phyloP scores from a whole-genome alignment of 805 yeast species.

The Cyberlindnera americana region DNA sequence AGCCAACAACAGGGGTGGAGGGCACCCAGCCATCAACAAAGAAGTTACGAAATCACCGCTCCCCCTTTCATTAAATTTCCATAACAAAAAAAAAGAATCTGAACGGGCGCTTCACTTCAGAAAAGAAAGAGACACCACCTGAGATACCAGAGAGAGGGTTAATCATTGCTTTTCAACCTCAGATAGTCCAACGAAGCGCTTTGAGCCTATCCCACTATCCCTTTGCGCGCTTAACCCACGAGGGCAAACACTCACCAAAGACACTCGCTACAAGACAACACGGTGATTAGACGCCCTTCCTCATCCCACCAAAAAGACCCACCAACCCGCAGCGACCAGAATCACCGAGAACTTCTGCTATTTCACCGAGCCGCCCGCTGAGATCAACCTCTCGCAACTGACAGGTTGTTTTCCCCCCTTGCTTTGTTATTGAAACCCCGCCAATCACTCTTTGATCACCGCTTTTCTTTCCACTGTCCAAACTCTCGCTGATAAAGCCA shows the following conservation, averaged over 20 bases:
- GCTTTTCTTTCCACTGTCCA: neutral
- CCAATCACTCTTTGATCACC: conserved; percentile 4
- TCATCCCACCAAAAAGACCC: too few relatives aligned
- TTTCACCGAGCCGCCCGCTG: neutral
- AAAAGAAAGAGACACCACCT: too few relatives aligned
- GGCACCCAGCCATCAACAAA: conserved; percentile 1
- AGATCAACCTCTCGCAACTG: neutral
- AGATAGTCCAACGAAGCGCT: too few relatives aligned
- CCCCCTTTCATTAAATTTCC: too few relatives aligned
- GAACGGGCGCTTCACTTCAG: neutral
- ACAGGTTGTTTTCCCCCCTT: neutral
- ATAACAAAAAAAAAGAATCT: neutral
- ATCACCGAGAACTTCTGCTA: neutral
- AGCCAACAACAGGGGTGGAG: neutral
- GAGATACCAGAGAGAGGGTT: too few relatives aligned
- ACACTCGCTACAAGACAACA: neutral
- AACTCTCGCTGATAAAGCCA: too few relatives aligned
- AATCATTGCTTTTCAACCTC: too few relatives aligned
- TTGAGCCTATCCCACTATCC: neutral
- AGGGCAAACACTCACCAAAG: too few relatives aligned
- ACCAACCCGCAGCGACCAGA: too few relatives aligned
- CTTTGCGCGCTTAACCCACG: neutral
- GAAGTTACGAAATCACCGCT: neutral
- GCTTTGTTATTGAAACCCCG: too few relatives aligned
- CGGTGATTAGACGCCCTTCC: too few relatives aligned